phyloP scores from a whole-genome alignment of 768 basidiomycete species.

The Psilocybe subaeruginosa region DNA sequence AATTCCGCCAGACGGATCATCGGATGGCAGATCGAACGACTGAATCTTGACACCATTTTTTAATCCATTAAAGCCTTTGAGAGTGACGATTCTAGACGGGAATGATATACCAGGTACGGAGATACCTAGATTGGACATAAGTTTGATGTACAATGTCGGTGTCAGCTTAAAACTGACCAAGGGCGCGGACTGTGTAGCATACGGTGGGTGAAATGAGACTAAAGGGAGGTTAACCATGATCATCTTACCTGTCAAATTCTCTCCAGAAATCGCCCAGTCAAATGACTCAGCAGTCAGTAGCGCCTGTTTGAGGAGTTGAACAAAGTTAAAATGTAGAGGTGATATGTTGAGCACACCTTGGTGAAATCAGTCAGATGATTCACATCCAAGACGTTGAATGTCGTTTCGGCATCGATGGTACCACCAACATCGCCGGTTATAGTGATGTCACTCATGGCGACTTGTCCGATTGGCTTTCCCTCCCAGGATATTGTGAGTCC shows the following conservation, averaged over 20 bases:
- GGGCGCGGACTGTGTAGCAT: constrained; percentile 46
- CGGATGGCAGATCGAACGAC: constrained; percentile 68
- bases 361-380: constrained; percentile 66
- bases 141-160: background rate
- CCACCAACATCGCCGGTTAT: constrained; percentile 69
- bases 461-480: constrained; percentile 56
- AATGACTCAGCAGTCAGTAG: constrained; percentile 68
- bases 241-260: constrained; percentile 59
- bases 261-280: constrained; percentile 68
- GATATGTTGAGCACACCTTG: constrained; percentile 38
- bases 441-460: constrained; percentile 63
- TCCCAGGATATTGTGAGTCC: constrained; percentile 67
- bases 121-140: constrained; percentile 44
- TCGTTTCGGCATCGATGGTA: constrained; percentile 51
- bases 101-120: constrained; percentile 58
- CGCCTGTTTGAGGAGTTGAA: constrained; percentile 30
- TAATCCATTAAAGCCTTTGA: constrained; percentile 74
- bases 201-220: constrained; percentile 5
- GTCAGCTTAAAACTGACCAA: constrained; percentile 42
- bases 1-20: constrained; percentile 75
- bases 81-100: constrained; percentile 56
- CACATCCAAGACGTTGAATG: constrained; percentile 62
- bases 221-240: background rate
- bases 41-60: constrained; percentile 63
- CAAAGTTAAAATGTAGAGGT: background rate